Evolutionary conservation across 1,284 basidiomycete genomes (phyloP).

Genomic region (Paramarasmius palmivorus): DNA sequence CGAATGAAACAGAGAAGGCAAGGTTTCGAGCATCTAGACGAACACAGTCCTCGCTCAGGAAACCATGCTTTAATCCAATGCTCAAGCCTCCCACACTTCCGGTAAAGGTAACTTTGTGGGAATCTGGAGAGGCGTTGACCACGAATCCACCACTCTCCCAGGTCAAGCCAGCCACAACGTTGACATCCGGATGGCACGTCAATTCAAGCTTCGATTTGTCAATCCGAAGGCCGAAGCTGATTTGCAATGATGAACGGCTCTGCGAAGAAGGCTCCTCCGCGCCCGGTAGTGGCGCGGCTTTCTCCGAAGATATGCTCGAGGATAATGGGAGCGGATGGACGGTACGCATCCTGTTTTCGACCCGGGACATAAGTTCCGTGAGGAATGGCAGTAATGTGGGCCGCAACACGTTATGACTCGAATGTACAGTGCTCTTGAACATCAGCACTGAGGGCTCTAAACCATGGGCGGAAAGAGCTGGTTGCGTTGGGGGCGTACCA

Average conservation of each 20-base stretch:
- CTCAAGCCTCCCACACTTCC: slow-evolving; percentile 81
- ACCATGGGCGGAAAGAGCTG: slow-evolving; percentile 28
- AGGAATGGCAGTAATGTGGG: slow-evolving; percentile 86
- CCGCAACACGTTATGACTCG: slow-evolving; percentile 79
- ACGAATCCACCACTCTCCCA: slow-evolving; percentile 94
- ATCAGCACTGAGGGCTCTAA: slow-evolving; percentile 58
- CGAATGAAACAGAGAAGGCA: slow-evolving; percentile 68
- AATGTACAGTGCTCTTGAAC: slow-evolving; percentile 82
- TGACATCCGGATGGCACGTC: slow-evolving; percentile 86
- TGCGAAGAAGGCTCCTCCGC: slow-evolving; percentile 14
- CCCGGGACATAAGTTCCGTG: slow-evolving; percentile 63
- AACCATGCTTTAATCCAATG: slow-evolving; percentile 77
- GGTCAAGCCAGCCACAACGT: slow-evolving; percentile 80
- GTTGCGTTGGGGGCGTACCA: slow-evolving; percentile 47
- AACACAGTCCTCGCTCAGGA: slow-evolving; percentile 78
- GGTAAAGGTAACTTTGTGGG: slow-evolving; percentile 68
- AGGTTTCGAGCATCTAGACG: slow-evolving; percentile 76
- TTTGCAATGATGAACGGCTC: slow-evolving; percentile 41
- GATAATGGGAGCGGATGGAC: slow-evolving; percentile 24
- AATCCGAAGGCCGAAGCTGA: slow-evolving; percentile 85
- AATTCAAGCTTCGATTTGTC: slow-evolving; percentile 84
- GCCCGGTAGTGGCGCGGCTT: slow-evolving; percentile 4
- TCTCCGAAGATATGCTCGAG: not conserved
- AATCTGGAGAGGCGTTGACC: slow-evolving; percentile 72
- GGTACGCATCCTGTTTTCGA: slow-evolving; percentile 65